Evolutionary conservation across 2,329 filamentous ascomycete species (phyloP), one percentile per base, ranked within the genome.

Genomic region (Macrophomina pseudophaseolina): DNA sequence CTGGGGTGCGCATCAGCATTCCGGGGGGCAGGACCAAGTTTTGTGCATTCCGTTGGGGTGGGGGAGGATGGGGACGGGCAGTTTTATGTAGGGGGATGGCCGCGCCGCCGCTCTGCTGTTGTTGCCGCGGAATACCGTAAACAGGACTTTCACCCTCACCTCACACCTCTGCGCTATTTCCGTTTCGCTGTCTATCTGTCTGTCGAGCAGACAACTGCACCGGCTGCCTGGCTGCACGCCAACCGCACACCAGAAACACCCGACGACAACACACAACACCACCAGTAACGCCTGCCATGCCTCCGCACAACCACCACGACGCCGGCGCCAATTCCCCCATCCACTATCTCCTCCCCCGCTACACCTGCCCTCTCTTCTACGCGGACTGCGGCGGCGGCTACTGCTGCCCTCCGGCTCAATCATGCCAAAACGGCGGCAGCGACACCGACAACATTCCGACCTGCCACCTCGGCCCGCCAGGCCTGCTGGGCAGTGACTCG

Each of bases 321-420:
- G 2, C 23, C 49, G 1, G 7, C 5, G 2, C 5, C 28, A 1
- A 16, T 12, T 28, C 4, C 30, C 23, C 30, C 9, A 5, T 30
- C 28, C 12, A 51, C 6, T 1, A 5, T 0, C 48, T 51, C 48
- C 23, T 18, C 32, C 51, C 30, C 3, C 32, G 32, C 32, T 54
- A 54, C 16, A 38, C 51, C 16, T 54, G 51, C 32, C 30, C 16
- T 32, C 5, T 54, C 51, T 18, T 54, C 32, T 33, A 54, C 4
- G 18, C n/a, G 14, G 51, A 54, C 51, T 54, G 51, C 51, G 51
- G 51, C 51, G 51, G 51, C 32, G 51, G 51, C 51, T 54, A 54
- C 51, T 54, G 51, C 51, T 54, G 51, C 51, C 51, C 51, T 8
- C 6, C 33, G 30, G 51, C 30, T 14, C 32, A 23, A n/a, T 33